Conservation (phyloP, 257 asterid species). For the Petunia secreta region DNA sequence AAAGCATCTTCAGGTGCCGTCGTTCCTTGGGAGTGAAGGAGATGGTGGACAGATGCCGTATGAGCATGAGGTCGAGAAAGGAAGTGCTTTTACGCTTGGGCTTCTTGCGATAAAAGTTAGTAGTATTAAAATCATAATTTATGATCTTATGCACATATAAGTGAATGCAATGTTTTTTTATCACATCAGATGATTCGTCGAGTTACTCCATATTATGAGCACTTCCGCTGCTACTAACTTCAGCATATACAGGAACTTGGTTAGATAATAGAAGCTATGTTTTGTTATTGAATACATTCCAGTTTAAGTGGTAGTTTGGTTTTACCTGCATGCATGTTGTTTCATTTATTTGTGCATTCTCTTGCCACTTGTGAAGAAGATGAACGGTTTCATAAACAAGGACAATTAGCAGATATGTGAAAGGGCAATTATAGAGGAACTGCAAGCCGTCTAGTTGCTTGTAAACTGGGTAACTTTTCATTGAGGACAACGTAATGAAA, state of each 20-base stretch:
- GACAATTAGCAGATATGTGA: no score
- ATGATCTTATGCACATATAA: constrained; percentile 1
- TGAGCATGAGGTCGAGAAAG: constrained; percentile 98
- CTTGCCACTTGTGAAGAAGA: constrained; percentile 15
- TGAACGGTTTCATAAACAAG: background rate
- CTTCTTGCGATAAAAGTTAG: constrained; percentile 92
- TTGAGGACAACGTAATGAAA: no score
- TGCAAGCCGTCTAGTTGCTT: no score
- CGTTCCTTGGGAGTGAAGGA: constrained; percentile 49
- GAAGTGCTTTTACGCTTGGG: constrained; percentile 97
- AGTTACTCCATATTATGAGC: background rate
- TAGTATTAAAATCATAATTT: constrained; percentile 27
- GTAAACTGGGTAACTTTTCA: no score
- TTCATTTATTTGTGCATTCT: constrained; percentile 5
- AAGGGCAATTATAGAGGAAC: no score
- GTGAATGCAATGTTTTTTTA: background rate
- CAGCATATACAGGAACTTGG: background rate
- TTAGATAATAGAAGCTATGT: background rate
- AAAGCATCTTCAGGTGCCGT: constrained; percentile 75
- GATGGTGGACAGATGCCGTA: constrained; percentile 51
- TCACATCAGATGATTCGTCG: background rate
- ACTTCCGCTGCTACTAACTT: no score
- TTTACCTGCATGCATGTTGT: background rate
- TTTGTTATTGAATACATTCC: constrained; percentile 1
- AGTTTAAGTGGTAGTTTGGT: constrained; percentile 9